These are phyloP conservation scores for Epichloe scottii DNA, from an alignment of 2,329 filamentous ascomycete genomes.

Conservation along the genomic window DNA sequence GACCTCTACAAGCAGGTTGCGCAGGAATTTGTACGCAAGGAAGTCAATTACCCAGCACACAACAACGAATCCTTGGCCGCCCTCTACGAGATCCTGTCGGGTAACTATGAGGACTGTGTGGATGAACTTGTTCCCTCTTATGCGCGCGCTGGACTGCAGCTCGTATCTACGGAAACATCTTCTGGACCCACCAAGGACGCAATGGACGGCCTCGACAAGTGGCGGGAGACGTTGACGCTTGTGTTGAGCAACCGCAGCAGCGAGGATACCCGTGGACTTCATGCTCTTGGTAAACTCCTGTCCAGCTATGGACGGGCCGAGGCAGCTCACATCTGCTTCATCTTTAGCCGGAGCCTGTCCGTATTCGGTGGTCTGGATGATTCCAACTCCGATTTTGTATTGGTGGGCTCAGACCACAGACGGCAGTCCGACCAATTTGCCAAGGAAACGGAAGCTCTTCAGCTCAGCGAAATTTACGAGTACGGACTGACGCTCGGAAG, in stretches of 20 bases:
- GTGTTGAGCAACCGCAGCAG: conserved; percentile 78
- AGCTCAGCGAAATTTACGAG: conserved; percentile 94
- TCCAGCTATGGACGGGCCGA: conserved; percentile 78
- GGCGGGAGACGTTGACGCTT: conserved; percentile 79
- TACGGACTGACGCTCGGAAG: conserved; percentile 67
- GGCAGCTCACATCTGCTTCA: conserved; percentile 85
- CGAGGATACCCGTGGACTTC: conserved; percentile 65
- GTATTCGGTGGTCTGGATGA: conserved; percentile 80
- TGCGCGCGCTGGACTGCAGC: conserved; percentile 80
- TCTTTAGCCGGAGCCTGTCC: conserved; percentile 63
- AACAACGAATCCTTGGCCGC: conserved; percentile 82
- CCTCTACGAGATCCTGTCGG: conserved; percentile 85
- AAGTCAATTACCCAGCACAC: conserved; percentile 70
- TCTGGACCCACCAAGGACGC: conserved; percentile 55
- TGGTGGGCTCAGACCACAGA: conserved; percentile 75
- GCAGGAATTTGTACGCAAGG: conserved; percentile 89
- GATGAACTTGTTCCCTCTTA: conserved; percentile 92
- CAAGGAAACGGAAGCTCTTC: conserved; percentile 71
- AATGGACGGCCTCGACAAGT: conserved; percentile 78
- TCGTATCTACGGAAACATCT: conserved; percentile 64
- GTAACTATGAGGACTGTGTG: conserved; percentile 86
- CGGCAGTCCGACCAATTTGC: conserved; percentile 58
- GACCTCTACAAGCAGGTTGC: conserved; percentile 86
- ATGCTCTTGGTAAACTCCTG: conserved; percentile 70
- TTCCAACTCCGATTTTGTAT: conserved; percentile 60